Conservation (phyloP, 805 yeast species). For the Starmera pachycereana region DNA sequence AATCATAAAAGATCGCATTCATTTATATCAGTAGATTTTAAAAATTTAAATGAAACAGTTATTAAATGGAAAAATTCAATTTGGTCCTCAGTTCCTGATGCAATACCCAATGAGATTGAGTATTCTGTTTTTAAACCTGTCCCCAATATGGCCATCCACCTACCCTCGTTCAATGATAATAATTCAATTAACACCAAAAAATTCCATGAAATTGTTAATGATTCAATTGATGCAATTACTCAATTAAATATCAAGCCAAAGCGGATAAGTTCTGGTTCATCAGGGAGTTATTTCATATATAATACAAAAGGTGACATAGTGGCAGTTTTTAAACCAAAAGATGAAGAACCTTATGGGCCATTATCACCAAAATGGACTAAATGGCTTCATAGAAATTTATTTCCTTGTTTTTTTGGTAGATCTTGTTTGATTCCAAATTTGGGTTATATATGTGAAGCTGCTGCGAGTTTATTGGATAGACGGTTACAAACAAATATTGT, state of each 20-base stretch:
- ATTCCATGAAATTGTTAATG: slow-evolving; percentile 32
- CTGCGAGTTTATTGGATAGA: slow-evolving; percentile 56
- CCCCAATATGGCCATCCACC: neutral
- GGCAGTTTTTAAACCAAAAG: slow-evolving; percentile 70
- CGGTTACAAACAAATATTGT: slow-evolving; percentile 50
- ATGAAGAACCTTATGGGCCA: slow-evolving; percentile 76
- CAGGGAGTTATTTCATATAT: slow-evolving; percentile 58
- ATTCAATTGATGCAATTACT: slow-evolving; percentile 36
- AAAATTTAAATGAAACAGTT: slow-evolving; percentile 12
- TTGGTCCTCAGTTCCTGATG: slow-evolving; percentile 10
- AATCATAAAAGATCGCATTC: slow-evolving; percentile 11
- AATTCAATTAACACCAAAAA: slow-evolving; percentile 6
- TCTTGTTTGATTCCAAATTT: slow-evolving; percentile 63
- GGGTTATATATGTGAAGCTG: slow-evolving; percentile 64
- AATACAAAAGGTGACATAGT: slow-evolving; percentile 25
- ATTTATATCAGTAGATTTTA: slow-evolving; percentile 14
- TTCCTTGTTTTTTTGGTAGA: slow-evolving; percentile 71
- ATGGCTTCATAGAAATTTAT: slow-evolving; percentile 66
- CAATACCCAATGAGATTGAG: slow-evolving; percentile 32
- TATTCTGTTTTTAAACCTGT: slow-evolving; percentile 43
- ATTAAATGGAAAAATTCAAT: slow-evolving; percentile 19
- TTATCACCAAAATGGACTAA: slow-evolving; percentile 72
- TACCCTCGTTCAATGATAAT: neutral
- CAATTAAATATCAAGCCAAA: slow-evolving; percentile 32
- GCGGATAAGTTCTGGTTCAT: slow-evolving; percentile 54